These are phyloP conservation scores for Tilletia caries DNA, from an alignment of 1,284 basidiomycete genomes.

Conservation along the genomic window DNA sequence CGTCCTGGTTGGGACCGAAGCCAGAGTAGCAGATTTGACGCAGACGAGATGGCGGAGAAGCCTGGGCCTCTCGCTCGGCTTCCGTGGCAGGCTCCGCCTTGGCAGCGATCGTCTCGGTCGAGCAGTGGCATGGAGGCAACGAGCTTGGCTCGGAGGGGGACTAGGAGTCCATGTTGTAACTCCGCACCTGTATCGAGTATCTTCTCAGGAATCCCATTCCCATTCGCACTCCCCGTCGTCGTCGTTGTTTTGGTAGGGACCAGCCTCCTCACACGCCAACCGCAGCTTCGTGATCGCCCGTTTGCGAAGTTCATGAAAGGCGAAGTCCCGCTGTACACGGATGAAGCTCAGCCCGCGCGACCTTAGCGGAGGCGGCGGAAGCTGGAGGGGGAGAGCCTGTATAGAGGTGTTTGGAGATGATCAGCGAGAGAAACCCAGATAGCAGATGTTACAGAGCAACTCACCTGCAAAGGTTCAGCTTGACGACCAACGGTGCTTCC, in stretches of 20 bases:
- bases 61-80: conserved; percentile 31
- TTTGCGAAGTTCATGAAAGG: conserved; percentile 26
- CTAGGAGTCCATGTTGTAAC: conserved; percentile 41
- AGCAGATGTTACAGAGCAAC: too few species aligned
- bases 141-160: conserved; percentile 27
- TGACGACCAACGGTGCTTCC: too few species aligned
- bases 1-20: conserved; percentile 32
- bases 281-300: conserved; percentile 20
- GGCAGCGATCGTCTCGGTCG: conserved; percentile 34
- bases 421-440: too few species aligned
- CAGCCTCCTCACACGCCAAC: conserved; percentile 24
- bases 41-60: conserved; percentile 27
- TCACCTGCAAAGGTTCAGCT: too few species aligned
- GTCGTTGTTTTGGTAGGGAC: background rate
- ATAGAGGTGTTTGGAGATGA: too few species aligned
- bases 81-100: conserved; percentile 38
- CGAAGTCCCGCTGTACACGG: conserved; percentile 26
- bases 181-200: conserved; percentile 34
- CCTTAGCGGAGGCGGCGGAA: too few species aligned
- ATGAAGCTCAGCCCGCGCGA: conserved; percentile 31
- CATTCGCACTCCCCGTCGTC: too few species aligned
- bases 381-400: too few species aligned
- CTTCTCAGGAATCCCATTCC: background rate
- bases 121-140: conserved; percentile 32
- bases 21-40: conserved; percentile 46